These are phyloP conservation scores for Botryotinia convoluta DNA, from an alignment of 2,329 filamentous ascomycete genomes.

Conservation along the genomic window DNA sequence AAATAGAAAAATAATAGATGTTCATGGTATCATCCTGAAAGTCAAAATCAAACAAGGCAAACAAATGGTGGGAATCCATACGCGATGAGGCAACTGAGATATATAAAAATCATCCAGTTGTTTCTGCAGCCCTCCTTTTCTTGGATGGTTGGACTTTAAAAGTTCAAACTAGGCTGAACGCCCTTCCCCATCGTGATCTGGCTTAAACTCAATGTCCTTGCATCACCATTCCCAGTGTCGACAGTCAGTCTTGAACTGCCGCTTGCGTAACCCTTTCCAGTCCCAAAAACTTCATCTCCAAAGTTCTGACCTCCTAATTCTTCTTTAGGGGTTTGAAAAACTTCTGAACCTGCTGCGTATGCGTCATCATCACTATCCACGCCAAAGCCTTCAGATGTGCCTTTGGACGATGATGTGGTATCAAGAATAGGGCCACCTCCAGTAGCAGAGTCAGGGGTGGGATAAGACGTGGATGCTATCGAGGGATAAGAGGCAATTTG, in stretches of 20 bases:
- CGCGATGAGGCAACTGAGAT: not conserved
- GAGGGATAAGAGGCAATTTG: conserved; percentile 27
- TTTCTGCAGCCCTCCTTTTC: not conserved
- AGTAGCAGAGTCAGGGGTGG: conserved; percentile 17
- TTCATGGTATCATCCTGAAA: conserved; percentile 2
- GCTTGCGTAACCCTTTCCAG: conserved; percentile 37
- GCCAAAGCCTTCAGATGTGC: conserved; percentile 35
- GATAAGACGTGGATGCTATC: conserved; percentile 21
- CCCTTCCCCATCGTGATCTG: conserved; percentile 50
- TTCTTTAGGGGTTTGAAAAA: conserved; percentile 53
- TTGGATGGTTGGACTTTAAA: conserved; percentile 9
- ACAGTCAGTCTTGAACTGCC: not conserved
- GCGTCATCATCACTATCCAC: conserved; percentile 32
- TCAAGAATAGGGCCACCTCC: conserved; percentile 15
- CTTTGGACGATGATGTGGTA: conserved; percentile 1
- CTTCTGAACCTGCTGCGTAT: conserved; percentile 43
- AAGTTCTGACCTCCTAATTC: conserved; percentile 41
- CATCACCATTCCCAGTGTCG: conserved; percentile 57
- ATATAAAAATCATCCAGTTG: not conserved
- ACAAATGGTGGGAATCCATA: not conserved
- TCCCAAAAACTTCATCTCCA: conserved; percentile 43
- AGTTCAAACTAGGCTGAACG: conserved; percentile 26
- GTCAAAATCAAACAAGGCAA: not conserved
- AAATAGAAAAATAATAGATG: not conserved
- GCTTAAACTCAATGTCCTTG: conserved; percentile 62